Evolutionary conservation across 2,329 filamentous ascomycete genomes (phyloP).

Genomic region (Fusarium verticillioides): DNA sequence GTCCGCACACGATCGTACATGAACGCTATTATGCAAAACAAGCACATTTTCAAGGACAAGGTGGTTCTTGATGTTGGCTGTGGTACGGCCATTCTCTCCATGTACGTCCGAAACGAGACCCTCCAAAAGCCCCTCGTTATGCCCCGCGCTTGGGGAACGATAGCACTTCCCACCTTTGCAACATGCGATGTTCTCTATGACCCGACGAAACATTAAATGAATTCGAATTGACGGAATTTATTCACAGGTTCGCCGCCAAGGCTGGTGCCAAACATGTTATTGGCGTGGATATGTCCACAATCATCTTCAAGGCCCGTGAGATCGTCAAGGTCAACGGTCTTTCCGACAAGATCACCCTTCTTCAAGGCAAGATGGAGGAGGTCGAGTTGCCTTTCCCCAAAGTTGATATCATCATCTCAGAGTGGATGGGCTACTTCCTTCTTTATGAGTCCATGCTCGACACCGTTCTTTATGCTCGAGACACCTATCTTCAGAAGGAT

Average conservation of each 20-base stretch:
- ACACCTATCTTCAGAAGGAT: slow-evolving; percentile 86
- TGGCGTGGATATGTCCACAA: slow-evolving; percentile 99
- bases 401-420: slow-evolving; percentile 99
- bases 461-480: slow-evolving; percentile 95
- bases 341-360: slow-evolving; percentile 93
- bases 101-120: slow-evolving; percentile 68
- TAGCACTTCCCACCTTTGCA: not conserved
- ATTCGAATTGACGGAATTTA: slow-evolving; percentile 11
- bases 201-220: not conserved
- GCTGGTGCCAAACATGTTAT: slow-evolving; percentile 98
- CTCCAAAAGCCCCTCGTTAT: slow-evolving; percentile 17
- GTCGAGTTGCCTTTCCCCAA: slow-evolving; percentile 91
- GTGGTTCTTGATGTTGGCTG: slow-evolving; percentile 96
- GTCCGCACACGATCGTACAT: slow-evolving; percentile 97
- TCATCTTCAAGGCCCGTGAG: slow-evolving; percentile 97
- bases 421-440: slow-evolving; percentile 99
- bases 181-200: not conserved
- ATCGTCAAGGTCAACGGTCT: slow-evolving; percentile 94
- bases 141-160: slow-evolving; percentile 30
- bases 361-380: slow-evolving; percentile 99
- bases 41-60: slow-evolving; percentile 86
- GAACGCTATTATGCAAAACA: slow-evolving; percentile 97
- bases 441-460: slow-evolving; percentile 99
- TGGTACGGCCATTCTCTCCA: slow-evolving; percentile 97
- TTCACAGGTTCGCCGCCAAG: slow-evolving; percentile 88